A percentile compares a stretch with the other conserved stretches of the same genome.
phyloP scores from a whole-genome alignment of 805 yeast species.

The Kodamaea restingae region DNA sequence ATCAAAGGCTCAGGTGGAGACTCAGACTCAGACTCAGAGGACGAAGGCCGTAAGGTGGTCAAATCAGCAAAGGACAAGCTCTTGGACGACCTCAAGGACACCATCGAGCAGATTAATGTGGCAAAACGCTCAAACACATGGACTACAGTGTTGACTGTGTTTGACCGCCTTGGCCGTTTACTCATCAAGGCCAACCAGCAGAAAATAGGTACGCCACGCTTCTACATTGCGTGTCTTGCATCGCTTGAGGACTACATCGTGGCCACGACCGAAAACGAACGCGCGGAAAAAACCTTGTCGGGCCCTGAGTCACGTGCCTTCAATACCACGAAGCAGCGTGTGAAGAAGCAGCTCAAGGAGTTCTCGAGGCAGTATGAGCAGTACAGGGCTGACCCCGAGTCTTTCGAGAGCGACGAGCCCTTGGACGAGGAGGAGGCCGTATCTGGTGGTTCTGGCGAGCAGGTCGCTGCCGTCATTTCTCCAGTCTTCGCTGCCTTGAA shows the following conservation, averaged over 20 bases:
- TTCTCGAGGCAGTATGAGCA: slow-evolving; percentile 54
- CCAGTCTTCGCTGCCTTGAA: slow-evolving; percentile 69
- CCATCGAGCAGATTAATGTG: slow-evolving; percentile 63
- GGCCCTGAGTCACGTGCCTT: slow-evolving; percentile 81
- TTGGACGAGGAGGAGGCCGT: slow-evolving; percentile 25
- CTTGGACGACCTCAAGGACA: slow-evolving; percentile 74
- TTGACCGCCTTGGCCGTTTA: slow-evolving; percentile 70
- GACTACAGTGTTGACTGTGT: slow-evolving; percentile 68
- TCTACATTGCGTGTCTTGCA: slow-evolving; percentile 63
- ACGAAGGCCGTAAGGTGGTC: slow-evolving; percentile 78
- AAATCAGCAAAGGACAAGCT: slow-evolving; percentile 92
- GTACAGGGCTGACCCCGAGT: slow-evolving; percentile 67
- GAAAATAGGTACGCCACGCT: slow-evolving; percentile 66
- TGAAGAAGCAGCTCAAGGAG: slow-evolving; percentile 74
- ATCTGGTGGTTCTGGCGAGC: slow-evolving; percentile 23
- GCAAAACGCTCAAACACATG: slow-evolving; percentile 73
- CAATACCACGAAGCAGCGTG: slow-evolving; percentile 84
- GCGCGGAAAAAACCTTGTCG: slow-evolving; percentile 66
- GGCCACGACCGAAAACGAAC: slow-evolving; percentile 47
- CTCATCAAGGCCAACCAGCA: slow-evolving; percentile 72
- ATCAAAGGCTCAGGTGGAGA: slow-evolving; percentile 37
- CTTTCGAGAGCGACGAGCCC: slow-evolving; percentile 57
- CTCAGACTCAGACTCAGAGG: slow-evolving; percentile 49
- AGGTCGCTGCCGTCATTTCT: slow-evolving; percentile 25
- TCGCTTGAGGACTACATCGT: slow-evolving; percentile 66